These are phyloP conservation scores for Rhodotorula graminis DNA, from an alignment of 768 basidiomycete genomes.

Conservation along the genomic window DNA sequence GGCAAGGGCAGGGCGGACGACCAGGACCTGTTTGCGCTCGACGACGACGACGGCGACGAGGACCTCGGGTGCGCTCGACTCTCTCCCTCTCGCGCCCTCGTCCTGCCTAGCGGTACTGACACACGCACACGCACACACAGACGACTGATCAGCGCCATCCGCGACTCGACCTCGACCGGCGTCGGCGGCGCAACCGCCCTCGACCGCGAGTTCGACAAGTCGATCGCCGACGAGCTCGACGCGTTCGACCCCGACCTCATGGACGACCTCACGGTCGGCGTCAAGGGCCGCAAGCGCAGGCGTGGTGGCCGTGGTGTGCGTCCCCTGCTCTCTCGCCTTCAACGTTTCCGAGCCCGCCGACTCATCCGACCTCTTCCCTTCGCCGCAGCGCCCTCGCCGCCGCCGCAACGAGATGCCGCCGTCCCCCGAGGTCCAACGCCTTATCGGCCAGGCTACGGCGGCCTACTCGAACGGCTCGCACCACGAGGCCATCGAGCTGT, in stretches of 20 bases:
- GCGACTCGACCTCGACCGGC: slow-evolving; percentile 44
- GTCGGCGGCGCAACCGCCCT: slow-evolving; percentile 51
- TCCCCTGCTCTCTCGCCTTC: background rate
- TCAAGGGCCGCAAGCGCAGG: slow-evolving; percentile 25
- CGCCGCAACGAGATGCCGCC: slow-evolving; percentile 42
- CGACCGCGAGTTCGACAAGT: slow-evolving; percentile 67
- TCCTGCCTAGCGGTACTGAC: background rate
- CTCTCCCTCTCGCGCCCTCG: too few species aligned
- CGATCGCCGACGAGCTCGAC: slow-evolving; percentile 62
- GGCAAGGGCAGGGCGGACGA: slow-evolving; percentile 17
- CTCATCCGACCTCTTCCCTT: background rate
- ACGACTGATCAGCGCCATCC: slow-evolving; percentile 40
- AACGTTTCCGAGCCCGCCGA: background rate
- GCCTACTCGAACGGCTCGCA: slow-evolving; percentile 71
- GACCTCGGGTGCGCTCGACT: slow-evolving; percentile 30
- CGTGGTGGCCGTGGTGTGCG: slow-evolving; percentile 15
- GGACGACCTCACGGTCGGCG: slow-evolving; percentile 21
- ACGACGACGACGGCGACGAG: slow-evolving; percentile 8
- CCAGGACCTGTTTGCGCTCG: slow-evolving; percentile 16
- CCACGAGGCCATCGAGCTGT: slow-evolving; percentile 65
- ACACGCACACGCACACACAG: background rate
- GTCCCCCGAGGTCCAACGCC: slow-evolving; percentile 47
- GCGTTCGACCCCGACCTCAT: slow-evolving; percentile 54
- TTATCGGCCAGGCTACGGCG: slow-evolving; percentile 82
- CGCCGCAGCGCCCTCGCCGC: slow-evolving; percentile 20